Evolutionary conservation across 495 filamentous ascomycete species (phyloP), one percentile per base, ranked within the genome.

Genomic region (Xylaria curta): DNA sequence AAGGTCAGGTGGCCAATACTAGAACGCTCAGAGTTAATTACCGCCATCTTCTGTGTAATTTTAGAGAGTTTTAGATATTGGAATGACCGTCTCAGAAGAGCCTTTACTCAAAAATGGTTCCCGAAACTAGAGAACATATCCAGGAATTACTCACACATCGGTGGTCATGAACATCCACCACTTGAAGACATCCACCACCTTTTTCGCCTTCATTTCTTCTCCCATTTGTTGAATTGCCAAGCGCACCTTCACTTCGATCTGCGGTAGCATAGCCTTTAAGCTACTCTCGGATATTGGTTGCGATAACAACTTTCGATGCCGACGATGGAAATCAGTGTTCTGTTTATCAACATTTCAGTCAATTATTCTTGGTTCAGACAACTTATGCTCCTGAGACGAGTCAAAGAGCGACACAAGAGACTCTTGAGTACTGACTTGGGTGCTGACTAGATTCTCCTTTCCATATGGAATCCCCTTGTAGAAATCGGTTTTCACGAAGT

Each of bases 161-260:
- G 85, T 85, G 13, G 86, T 80, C 85, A 90, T 84, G 61, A 88
- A 87, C 28, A 85, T 69, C 79, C 81, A 88, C 89, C 89, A 91
- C 66, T 87, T 85, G 64, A 82, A 82, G 0, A 90, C 76, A 76
- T 90, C 88, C 1, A 69, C 70, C 3, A 26, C 74, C 9, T 74
- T 72, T 4, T 72, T 74, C 10, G 59, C 61, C 49, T 74, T 70
- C 72, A 76, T 74, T 66, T 80, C 75, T 46, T 80, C 70, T 2
- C 64, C 71, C 71, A 79, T 75, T 19, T 70, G 65, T 42, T 77
- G 36, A 46, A 78, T 73, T 40, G 73, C 7, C 15, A 79, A 31
- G 10, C 74, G 74, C 4, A 79, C 71, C 40, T 76, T 79, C 3
- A 67, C 58, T 9, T 78, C 76, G 3, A 79, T 71, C 28, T 61